Conservation (phyloP, 768 basidiomycete species). For the Collybia sordida region DNA sequence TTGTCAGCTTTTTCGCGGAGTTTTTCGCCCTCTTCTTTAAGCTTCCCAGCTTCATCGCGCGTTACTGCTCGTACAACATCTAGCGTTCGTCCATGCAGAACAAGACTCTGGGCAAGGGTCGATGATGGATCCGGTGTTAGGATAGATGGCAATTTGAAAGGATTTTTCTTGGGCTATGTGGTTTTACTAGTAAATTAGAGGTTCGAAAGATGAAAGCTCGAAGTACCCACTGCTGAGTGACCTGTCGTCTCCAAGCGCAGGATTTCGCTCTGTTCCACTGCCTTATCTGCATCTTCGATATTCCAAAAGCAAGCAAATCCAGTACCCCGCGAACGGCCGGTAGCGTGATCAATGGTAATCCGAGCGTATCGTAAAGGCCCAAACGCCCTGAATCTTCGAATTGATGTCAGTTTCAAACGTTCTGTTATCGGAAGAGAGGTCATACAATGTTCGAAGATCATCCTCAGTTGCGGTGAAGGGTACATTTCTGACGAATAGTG, state of each 20-base stretch:
- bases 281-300: conserved; percentile 82
- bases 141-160: conserved; percentile 84
- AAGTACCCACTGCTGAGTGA: conserved; percentile 27
- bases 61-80: conserved; percentile 91
- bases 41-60: conserved; percentile 80
- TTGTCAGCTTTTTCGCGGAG: conserved; percentile 89
- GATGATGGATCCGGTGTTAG: conserved; percentile 94
- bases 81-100: conserved; percentile 89
- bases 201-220: background rate
- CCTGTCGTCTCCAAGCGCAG: conserved; percentile 65
- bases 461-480: conserved; percentile 93
- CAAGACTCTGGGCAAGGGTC: conserved; percentile 75
- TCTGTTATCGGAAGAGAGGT: conserved; percentile 1
- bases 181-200: background rate
- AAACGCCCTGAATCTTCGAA: conserved; percentile 80
- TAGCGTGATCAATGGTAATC: conserved; percentile 81
- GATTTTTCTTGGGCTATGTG: conserved; percentile 68
- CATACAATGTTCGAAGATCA: conserved; percentile 82
- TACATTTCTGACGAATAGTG: conserved; percentile 92
- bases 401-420: background rate
- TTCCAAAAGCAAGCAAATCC: conserved; percentile 99
- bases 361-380: conserved; percentile 92
- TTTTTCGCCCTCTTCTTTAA: conserved; percentile 87
- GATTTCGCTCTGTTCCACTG: conserved; percentile 76
- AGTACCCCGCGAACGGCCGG: conserved; percentile 88